A percentile compares a stretch with the other conserved stretches of the same genome.
phyloP scores from a whole-genome alignment of 257 asterid genomes.

The Echium plantagineum region DNA sequence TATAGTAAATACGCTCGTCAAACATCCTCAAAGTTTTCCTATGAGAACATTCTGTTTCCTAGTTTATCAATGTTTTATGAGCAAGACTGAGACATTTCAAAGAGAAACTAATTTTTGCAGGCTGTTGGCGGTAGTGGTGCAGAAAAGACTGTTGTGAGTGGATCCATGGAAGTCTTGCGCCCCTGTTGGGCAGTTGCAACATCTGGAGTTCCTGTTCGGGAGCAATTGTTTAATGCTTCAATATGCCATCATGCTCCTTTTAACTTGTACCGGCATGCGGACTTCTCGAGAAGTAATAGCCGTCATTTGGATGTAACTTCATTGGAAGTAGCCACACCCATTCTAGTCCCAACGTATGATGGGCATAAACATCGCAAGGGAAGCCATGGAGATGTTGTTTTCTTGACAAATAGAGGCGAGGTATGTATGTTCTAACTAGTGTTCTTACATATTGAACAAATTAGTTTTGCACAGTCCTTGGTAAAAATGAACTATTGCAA shows the following conservation, averaged over 20 bases:
- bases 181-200: constrained; percentile 99
- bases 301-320: constrained; percentile 46
- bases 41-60: too few species aligned
- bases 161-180: constrained; percentile 87
- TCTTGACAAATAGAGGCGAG: constrained; percentile 97
- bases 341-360: constrained; percentile 71
- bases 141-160: constrained; percentile 86
- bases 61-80: too few species aligned
- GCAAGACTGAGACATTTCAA: background rate
- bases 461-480: background rate
- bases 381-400: constrained; percentile 86
- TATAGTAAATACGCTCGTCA: too few species aligned
- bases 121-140: constrained; percentile 97
- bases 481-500: background rate
- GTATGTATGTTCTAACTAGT: constrained; percentile 22
- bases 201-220: constrained; percentile 91
- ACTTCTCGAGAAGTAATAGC: constrained; percentile 60
- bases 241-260: constrained; percentile 88
- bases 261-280: constrained; percentile 78
- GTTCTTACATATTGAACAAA: too few species aligned
- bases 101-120: constrained; percentile 22
- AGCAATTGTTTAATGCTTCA: constrained; percentile 93
- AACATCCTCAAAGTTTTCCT: too few species aligned
- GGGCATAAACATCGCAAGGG: constrained; percentile 87
- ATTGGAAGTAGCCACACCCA: constrained; percentile 88